Evolutionary conservation across 1,284 basidiomycete genomes (phyloP), one percentile per base, ranked within the genome.

Genomic region (Puccinia polysora): DNA sequence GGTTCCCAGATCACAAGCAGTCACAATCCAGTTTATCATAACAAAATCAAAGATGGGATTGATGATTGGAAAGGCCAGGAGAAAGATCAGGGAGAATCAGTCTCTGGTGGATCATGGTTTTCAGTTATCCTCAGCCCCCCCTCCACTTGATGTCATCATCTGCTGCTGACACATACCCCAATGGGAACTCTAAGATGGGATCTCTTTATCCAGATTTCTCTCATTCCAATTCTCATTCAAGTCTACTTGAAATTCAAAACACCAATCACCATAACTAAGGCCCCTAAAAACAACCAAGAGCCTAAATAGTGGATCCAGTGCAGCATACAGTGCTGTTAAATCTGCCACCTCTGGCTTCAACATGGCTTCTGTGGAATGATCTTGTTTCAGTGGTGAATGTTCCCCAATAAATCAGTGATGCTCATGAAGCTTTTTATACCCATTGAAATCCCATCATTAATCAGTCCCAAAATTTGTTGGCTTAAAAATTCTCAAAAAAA

Each of bases 41-140:
- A n/a, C n/a, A n/a, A n/a, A n/a, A n/a, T n/a, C n/a, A n/a, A n/a
- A n/a, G n/a, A n/a, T n/a, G n/a, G n/a, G n/a, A n/a, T n/a, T n/a
- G n/a, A n/a, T n/a, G n/a, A n/a, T n/a, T n/a, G n/a, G n/a, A n/a
- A n/a, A n/a, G n/a, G n/a, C n/a, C n/a, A n/a, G n/a, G n/a, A n/a
- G n/a, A n/a, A n/a, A n/a, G n/a, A n/a, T n/a, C n/a, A n/a, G n/a
- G n/a, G n/a, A n/a, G n/a, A n/a, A n/a, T n/a, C n/a, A n/a, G n/a
- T 69, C 65, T 7, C 53, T 55, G n/a, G 65, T 47, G 6, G 65
- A 69, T 50, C 65, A 55, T 32, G 55, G 40, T 6, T 40, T 53
- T 14, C 65, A 69, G 40, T 38, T 69, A 32, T 69, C 65, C 34
- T 49, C 59, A 30, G 55, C 65, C 23, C 59, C n/a, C n/a, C n/a